Base-by-base conservation (phyloP, 139 green algal species). In the Dunaliella sp. region DNA sequence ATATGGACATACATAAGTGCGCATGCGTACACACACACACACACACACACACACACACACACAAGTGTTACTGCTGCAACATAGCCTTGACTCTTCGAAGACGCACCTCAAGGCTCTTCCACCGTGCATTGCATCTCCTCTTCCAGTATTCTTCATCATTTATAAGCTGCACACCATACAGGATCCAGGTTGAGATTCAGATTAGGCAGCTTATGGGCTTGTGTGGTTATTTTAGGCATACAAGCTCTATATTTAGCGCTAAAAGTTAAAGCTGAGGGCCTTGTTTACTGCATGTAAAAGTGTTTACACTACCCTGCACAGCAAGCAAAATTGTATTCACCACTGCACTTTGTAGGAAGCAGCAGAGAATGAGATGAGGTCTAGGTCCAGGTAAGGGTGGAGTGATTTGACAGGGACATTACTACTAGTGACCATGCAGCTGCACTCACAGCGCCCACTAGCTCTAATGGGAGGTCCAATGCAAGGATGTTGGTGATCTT, bases 81-180 rank as follows among this genome's bases (percentile, higher is more conserved):
- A n/a, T n/a, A n/a, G n/a, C n/a, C n/a, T n/a, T n/a, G n/a, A n/a
- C n/a, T n/a, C n/a, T n/a, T n/a, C n/a, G n/a, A n/a, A 80, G 16
- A 36, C 79, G 32, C 48, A 92, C 89, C 84, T 95, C 90, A 77
- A 89, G 93, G 86, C 95, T 96, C 58, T 88, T 91, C 95, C 95
- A 97, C 12, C 91, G 84, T 1, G 83, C 82, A 25, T 76, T 81
- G 24, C 88, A 88, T 72, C 93, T 83, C 21, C 92, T 76, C 84
- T 90, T 87, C 95, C 95, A 97, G 84, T 97, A 97, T 1, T 86
- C 84, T 38, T 97, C 95, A 58, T 96, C 93, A 31, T 86, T 80
- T 73, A 95, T 94, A n/a, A 93, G 28, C 81, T 91, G 85, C 34
- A 75, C 21, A 24, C 58, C 58, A 75, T 75, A 24, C 58, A 21